Conservation (phyloP, 306 rosid genomes). For the Cicer yamashitae region DNA sequence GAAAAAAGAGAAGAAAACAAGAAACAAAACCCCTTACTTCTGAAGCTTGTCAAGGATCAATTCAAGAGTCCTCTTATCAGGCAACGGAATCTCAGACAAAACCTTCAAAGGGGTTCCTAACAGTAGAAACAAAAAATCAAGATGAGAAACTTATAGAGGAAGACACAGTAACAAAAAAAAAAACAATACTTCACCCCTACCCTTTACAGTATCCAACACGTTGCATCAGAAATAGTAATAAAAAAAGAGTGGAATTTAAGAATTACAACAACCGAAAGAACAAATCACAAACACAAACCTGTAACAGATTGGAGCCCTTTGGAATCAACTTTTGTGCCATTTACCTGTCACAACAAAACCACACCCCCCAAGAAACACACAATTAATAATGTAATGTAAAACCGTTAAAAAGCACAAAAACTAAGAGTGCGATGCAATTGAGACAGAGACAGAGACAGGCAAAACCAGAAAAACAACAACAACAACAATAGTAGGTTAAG, state of each 20-base stretch:
- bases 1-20: slow-evolving; percentile 16
- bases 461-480: slow-evolving; percentile 37
- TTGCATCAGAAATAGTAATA: neutral
- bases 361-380: slow-evolving; percentile 48
- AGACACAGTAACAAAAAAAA: slow-evolving; percentile 13
- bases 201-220: slow-evolving; percentile 9
- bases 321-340: slow-evolving; percentile 71
- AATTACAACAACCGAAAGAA: slow-evolving; percentile 24
- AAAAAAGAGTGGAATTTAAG: slow-evolving; percentile 15
- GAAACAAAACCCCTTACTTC: slow-evolving; percentile 60
- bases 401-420: slow-evolving; percentile 42
- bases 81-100: slow-evolving; percentile 65
- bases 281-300: slow-evolving; percentile 58
- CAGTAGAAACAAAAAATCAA: slow-evolving; percentile 34
- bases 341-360: slow-evolving; percentile 70
- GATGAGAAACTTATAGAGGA: slow-evolving; percentile 38
- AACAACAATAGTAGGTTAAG: slow-evolving; percentile 38
- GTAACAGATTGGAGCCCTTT: slow-evolving; percentile 79
- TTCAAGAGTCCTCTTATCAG: slow-evolving; percentile 86
- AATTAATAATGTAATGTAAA: slow-evolving; percentile 48
- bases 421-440: slow-evolving; percentile 50
- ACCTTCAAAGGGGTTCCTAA: slow-evolving; percentile 75
- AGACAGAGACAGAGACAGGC: slow-evolving; percentile 64
- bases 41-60: slow-evolving; percentile 96
- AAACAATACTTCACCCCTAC: neutral